Conservation (phyloP, 257 asterid genomes). For the Solanum chaucha region DNA sequence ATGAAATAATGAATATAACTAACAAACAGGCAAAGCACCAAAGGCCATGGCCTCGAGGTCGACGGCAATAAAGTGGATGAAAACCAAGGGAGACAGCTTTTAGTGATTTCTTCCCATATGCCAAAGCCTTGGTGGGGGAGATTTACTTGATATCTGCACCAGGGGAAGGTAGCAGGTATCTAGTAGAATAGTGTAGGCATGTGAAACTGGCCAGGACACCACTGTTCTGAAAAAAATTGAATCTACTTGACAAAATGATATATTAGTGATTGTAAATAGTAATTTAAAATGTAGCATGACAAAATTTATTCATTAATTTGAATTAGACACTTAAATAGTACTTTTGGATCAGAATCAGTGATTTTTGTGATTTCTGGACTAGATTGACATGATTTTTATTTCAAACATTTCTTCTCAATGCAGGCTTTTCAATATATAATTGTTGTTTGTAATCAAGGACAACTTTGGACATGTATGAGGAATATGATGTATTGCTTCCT, state of each 20-base stretch:
- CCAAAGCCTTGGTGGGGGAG: background rate
- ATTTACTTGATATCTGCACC: background rate
- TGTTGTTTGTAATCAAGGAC: background rate
- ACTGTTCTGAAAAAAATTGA: background rate
- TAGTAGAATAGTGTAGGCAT: background rate
- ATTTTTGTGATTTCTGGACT: background rate
- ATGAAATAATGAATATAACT: background rate
- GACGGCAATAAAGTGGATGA: background rate
- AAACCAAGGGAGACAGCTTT: background rate
- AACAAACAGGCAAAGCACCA: background rate
- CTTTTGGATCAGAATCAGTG: background rate
- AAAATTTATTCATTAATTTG: no score
- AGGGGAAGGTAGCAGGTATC: background rate
- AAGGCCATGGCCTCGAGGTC: background rate
- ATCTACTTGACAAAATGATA: background rate
- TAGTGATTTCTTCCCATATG: background rate
- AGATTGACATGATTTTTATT: background rate
- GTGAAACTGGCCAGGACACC: background rate
- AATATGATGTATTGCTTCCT: background rate
- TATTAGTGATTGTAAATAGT: background rate
- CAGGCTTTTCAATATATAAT: background rate
- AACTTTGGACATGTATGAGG: no score
- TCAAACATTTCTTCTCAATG: background rate
- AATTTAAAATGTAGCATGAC: background rate
- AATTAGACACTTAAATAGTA: no score